Evolutionary conservation across 106 monocot species (phyloP).

Genomic region (Dioscorea zingiberensis): DNA sequence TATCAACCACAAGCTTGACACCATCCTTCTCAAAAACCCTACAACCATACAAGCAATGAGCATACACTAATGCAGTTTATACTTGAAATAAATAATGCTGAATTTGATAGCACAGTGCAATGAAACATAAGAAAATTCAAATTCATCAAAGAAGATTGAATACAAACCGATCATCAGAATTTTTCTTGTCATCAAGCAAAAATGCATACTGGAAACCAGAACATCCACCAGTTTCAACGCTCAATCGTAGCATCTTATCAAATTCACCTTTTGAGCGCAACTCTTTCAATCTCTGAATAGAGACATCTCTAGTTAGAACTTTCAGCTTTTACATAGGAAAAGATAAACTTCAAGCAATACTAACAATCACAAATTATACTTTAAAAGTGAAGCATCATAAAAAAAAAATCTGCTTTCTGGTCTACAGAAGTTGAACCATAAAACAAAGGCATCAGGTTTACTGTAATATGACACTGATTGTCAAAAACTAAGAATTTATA

Average conservation of each 20-base stretch:
- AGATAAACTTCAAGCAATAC: neutral
- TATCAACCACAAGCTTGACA: conserved; percentile 80
- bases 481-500: neutral
- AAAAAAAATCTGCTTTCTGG: neutral
- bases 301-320: conserved; percentile 2
- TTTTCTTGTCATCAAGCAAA: conserved; percentile 64
- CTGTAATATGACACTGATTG: neutral
- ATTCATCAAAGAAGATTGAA: neutral
- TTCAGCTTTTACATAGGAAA: no score
- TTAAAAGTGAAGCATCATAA: neutral
- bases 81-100: neutral
- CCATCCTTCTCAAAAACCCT: conserved; percentile 95
- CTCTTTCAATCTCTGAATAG: conserved; percentile 80
- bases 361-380: neutral
- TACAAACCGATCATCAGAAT: conserved; percentile 73
- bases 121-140: neutral
- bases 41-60: neutral
- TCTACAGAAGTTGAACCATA: neutral
- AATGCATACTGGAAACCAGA: conserved; percentile 99
- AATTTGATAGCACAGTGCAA: neutral
- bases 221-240: conserved; percentile 95
- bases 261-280: conserved; percentile 46
- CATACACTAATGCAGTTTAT: neutral
- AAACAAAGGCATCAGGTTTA: no score
- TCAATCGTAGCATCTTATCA: conserved; percentile 86